Evolutionary conservation across 73 alveolate genomes (phyloP).

Genomic region (Paraurostyla sp.): DNA sequence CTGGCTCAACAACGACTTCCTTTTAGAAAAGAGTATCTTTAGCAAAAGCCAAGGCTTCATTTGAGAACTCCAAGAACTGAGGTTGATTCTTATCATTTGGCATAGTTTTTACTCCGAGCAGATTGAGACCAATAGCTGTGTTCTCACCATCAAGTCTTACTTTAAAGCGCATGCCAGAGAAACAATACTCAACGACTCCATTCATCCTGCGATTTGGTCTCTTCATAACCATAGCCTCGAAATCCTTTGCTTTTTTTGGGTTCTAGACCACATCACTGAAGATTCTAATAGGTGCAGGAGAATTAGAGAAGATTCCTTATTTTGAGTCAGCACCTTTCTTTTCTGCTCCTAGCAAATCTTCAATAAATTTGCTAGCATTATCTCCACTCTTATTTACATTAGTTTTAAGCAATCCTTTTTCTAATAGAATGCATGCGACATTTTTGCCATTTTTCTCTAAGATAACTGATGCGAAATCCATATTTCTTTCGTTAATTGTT

Average conservation of each 20-base stretch:
- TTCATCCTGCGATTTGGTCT: constrained; percentile 72
- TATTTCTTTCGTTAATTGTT: constrained; percentile 66
- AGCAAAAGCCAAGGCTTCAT: constrained; percentile 90
- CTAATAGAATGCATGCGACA: constrained; percentile 67
- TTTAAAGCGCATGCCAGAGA: constrained; percentile 91
- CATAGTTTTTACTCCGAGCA: constrained; percentile 91
- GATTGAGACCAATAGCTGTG: constrained; percentile 82
- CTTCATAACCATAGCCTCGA: constrained; percentile 66
- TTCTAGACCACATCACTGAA: constrained; percentile 64
- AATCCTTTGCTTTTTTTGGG: constrained; percentile 66
- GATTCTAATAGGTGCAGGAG: constrained; percentile 65
- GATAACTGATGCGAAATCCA: constrained; percentile 80
- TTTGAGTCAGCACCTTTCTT: constrained; percentile 76
- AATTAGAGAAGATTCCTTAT: constrained; percentile 71
- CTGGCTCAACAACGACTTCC: constrained; percentile 90
- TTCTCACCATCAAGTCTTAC: constrained; percentile 89
- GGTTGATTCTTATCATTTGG: constrained; percentile 93
- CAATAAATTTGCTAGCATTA: constrained; percentile 79
- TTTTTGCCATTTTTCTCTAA: constrained; percentile 66
- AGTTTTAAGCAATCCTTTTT: constrained; percentile 78
- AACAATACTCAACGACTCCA: constrained; percentile 94
- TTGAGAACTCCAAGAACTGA: constrained; percentile 82
- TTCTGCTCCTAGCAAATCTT: constrained; percentile 78
- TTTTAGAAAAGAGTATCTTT: constrained; percentile 87
- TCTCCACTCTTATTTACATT: constrained; percentile 79